Evolutionary conservation across 306 rosid species (phyloP), one percentile per base, ranked within the genome.

Genomic region (Cicer arietinum): DNA sequence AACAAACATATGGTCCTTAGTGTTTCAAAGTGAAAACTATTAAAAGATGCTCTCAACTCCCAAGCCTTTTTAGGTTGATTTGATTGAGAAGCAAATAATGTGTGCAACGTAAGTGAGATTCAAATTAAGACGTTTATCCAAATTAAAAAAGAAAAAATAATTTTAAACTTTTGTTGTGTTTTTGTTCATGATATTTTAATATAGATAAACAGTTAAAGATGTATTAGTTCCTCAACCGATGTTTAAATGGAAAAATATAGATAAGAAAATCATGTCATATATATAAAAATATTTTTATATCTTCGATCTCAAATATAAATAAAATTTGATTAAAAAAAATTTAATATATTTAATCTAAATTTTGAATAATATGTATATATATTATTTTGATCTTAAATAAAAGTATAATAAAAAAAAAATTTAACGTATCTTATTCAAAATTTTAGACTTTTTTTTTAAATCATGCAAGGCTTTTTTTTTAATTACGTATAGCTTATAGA

Each of bases 81-180:
- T 77, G 79, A 66, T 54, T 73, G 76, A 60, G 78, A 76, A 67
- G 75, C 70, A 80, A 80, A 67, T 83, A 84, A 84, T 77, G 80
- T 67, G 76, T 53, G 46, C 81, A 75, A 80, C 69, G 81, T 50
- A 68, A 76, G 69, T 67, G 20, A 53, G 58, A 58, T 78, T 81
- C 88, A 86, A 85, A 80, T 47, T 57, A 63, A 74, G 76, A 56
- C 65, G 60, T 67, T 79, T 40, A 75, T 9, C 85, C 59, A 13
- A 53, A 44, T 48, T 35, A 44, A 74, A 41, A 77, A 77, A 50
- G 43, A 39, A 25, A 41, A 69, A 63, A 39, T 41, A 50, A 67
- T 50, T 25, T 81, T 69, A 35, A 74, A 58, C 67, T 3, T 4
- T 3, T 57, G 61, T 10, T 59, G 9, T 8, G 48, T 71, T 53